A percentile compares a stretch with the other conserved stretches of the same genome.
Evolutionary conservation across 2,329 filamentous ascomycete genomes (phyloP).

Genomic region (Xylaria sp.): DNA sequence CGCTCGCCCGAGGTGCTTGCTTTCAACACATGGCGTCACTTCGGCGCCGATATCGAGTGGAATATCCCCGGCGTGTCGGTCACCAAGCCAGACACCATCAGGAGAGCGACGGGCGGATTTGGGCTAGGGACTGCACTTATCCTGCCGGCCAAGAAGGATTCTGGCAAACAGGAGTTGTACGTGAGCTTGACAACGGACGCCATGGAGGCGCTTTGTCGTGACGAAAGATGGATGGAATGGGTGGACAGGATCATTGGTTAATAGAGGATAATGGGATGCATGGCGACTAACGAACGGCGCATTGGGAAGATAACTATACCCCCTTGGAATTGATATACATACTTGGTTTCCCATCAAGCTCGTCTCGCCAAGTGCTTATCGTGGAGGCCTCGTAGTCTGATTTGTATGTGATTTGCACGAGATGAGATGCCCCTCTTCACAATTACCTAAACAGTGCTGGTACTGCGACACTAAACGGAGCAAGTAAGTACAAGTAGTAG

Average conservation of each 20-base stretch:
- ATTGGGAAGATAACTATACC: conserved; percentile 35
- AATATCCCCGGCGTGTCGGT: conserved; percentile 51
- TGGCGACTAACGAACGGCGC: conserved; percentile 36
- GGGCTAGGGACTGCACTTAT: conserved; percentile 49
- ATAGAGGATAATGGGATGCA: conserved; percentile 26
- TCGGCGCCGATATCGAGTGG: conserved; percentile 56
- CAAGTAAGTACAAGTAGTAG: too few relatives aligned
- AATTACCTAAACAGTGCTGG: conserved; percentile 17
- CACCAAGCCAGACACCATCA: conserved; percentile 50
- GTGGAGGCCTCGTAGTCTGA: conserved; percentile 5
- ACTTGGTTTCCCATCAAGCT: conserved; percentile 19
- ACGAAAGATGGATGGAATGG: conserved; percentile 48
- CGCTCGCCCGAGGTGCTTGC: conserved; percentile 53
- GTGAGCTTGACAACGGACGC: conserved; percentile 48
- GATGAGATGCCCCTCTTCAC: conserved; percentile 24
- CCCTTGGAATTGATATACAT: conserved; percentile 29
- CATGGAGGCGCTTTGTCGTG: conserved; percentile 47
- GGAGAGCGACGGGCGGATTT: conserved; percentile 47
- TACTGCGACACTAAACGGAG: conserved; percentile 8
- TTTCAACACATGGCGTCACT: conserved; percentile 58
- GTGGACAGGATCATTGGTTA: conserved; percentile 49
- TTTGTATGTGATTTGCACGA: conserved; percentile 10
- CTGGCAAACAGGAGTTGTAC: conserved; percentile 47
- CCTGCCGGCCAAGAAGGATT: conserved; percentile 44
- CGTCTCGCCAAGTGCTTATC: conserved; percentile 12